Evolutionary conservation across 2,329 filamentous ascomycete genomes (phyloP).

Genomic region (Calonectria naviculata): DNA sequence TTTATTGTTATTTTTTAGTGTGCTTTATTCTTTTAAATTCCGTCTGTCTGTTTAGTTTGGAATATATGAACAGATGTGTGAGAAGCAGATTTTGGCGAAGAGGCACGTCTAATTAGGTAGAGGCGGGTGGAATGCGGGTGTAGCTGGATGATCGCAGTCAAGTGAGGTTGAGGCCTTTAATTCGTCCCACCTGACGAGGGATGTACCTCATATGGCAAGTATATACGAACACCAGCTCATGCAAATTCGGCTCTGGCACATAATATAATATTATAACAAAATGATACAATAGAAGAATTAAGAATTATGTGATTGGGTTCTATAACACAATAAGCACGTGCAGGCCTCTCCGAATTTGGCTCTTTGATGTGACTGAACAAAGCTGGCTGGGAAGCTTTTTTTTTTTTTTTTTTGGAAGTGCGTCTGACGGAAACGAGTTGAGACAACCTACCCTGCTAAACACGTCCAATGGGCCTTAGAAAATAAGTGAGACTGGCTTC

Average conservation of each 20-base stretch:
- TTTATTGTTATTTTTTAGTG: neutral
- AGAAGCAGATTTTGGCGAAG: neutral
- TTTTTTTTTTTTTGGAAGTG: neutral
- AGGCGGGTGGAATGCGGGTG: no score
- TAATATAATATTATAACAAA: neutral
- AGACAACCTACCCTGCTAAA: neutral
- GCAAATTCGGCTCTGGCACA: neutral
- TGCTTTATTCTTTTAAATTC: no score
- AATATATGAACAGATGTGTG: neutral
- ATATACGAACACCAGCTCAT: neutral
- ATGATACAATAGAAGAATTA: no score
- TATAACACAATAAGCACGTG: neutral
- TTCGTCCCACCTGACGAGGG: neutral
- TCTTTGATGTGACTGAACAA: neutral
- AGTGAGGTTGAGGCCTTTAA: neutral
- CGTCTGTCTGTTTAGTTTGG: neutral
- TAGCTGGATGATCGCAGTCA: neutral
- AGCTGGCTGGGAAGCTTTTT: no score
- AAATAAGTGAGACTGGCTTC: neutral
- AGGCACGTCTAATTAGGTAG: neutral
- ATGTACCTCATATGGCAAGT: neutral
- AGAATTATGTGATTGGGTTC: no score
- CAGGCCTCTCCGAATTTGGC: neutral
- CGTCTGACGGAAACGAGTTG: neutral
- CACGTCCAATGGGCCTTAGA: neutral